Conservation (phyloP, 352 stramenopile genomes). For the Globisporangium emineosum region DNA sequence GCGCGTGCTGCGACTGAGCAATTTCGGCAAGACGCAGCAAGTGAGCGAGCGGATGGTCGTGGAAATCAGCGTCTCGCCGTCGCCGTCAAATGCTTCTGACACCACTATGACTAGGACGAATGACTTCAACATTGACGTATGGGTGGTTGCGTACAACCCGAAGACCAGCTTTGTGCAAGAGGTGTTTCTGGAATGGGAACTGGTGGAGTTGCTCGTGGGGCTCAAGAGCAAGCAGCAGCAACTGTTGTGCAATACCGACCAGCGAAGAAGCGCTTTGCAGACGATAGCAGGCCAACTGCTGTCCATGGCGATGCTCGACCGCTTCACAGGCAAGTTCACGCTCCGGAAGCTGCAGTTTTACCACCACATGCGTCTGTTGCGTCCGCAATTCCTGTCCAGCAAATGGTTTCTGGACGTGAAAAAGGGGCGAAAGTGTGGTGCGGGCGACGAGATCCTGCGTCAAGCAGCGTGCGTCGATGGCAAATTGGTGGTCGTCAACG, state of each 20-base stretch:
- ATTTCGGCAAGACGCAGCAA: slow-evolving; percentile 13
- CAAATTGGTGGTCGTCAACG: slow-evolving; percentile 43
- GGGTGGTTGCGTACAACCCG: slow-evolving; percentile 62
- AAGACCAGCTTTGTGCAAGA: slow-evolving; percentile 29
- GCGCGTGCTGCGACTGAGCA: slow-evolving; percentile 32
- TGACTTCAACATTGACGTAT: slow-evolving; percentile 23
- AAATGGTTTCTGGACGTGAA: slow-evolving; percentile 60
- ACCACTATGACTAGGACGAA: slow-evolving; percentile 15
- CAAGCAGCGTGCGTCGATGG: slow-evolving; percentile 47
- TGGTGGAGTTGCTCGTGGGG: slow-evolving; percentile 52
- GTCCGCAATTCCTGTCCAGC: slow-evolving; percentile 49
- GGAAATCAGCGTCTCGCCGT: slow-evolving; percentile 37
- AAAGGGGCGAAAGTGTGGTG: slow-evolving; percentile 54
- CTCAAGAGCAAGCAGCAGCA: slow-evolving; percentile 11
- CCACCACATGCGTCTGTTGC: slow-evolving; percentile 49
- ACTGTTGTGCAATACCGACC: neutral
- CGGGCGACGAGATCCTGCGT: slow-evolving; percentile 68
- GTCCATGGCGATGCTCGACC: slow-evolving; percentile 58
- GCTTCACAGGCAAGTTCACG: slow-evolving; percentile 68
- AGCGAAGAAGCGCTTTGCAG: slow-evolving; percentile 12
- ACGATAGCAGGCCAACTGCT: slow-evolving; percentile 49
- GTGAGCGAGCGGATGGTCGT: slow-evolving; percentile 41
- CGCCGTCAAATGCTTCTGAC: neutral
- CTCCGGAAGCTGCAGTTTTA: slow-evolving; percentile 69
- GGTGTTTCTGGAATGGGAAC: slow-evolving; percentile 69